Base-by-base conservation (phyloP, 2,329 filamentous ascomycete species). In the Pseudopithomyces maydicus region DNA sequence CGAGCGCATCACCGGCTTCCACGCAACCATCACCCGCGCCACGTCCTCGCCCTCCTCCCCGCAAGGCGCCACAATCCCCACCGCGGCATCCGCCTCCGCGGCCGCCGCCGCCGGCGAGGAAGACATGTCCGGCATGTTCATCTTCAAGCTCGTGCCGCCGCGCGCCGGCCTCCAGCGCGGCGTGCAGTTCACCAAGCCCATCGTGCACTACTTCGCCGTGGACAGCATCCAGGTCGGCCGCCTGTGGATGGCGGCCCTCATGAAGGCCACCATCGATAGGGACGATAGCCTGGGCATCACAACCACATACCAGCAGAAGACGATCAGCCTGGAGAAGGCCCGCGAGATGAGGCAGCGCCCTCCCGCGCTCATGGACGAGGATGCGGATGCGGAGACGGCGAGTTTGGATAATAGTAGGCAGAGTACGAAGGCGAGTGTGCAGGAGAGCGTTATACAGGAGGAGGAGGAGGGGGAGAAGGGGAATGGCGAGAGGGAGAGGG, bases 211-310 rank as follows among this genome's bases (percentile, higher is more conserved):
- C 76, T 99, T 99, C 75, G 95, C 96, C 5, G 92, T 97, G 20
- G 93, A 96, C 51, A 97, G 90, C 67, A 81, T 97, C 56, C 88
- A 91, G 67, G 87, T 95, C 71, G 95, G 95, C 15, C 88, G 95
- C 12, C 80, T 96, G 39, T 99, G 95, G 95, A 99, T 99, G 95
- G 95, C 92, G 4, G 95, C 95, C 6, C 80, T 99, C 50, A 96
- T 99, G 91, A 99, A 99, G 79, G 95, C 95, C 11, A 99, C 95
- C 1, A 99, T 99, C 67, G 94, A 98, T 72, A 89, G 94, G 58
- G 95, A 99, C 66, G 79, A 86, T 69, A 85, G 85, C 3, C 85
- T 90, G 59, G 86, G 89, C 10, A 88, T 97, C 58, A 92, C 91
- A 19, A 95, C 91, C 3, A 97, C 92, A 3, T 98, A 98, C 78